Evolutionary conservation across 2,329 filamentous ascomycete genomes (phyloP), one percentile per base, ranked within the genome.

Genomic region (Hypoxylon rubiginosum): DNA sequence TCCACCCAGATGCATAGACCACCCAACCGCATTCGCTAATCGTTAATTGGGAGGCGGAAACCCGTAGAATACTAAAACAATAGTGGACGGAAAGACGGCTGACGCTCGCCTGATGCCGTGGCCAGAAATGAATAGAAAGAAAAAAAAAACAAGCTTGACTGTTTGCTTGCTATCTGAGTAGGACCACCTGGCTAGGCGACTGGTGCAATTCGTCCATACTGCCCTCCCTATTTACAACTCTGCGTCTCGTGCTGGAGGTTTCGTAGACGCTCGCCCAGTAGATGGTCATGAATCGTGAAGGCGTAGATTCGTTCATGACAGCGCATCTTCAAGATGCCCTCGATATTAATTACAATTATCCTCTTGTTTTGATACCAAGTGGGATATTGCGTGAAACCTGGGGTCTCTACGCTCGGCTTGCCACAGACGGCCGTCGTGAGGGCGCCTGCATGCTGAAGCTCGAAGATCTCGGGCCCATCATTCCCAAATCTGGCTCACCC

Each of bases 401-500:
- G 30, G 2, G n/a, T 58, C 50, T 17, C 54, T 81, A 86, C 49
- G 80, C 84, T 57, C 83, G 81, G 68, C 81, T 81, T 51, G 81
- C 76, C 41, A 86, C 82, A 17, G 85, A 86, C 10, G 81, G 78
- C 60, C 79, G 79, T 55, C 84, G 80, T 60, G 82, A 81, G 41
- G 80, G 76, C 36, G 80, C 78, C 32, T 79, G 77, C 63, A 82
- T 76, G 51, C 80, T 80, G 66, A 86, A 85, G 34, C 80, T 84
- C 7, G 83, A 82, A 2, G 83, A 82, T 60, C 83, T 77, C 34
- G 79, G 79, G 13, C 75, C 79, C 69, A 81, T 75, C 58, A 80
- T 73, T 19, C 79, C 79, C 4, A 81, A 71, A 65, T 90, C 88
- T 3, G 83, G 81, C 72, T 90, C 87, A n/a, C 86, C 87, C 1